Conservation (phyloP, 1,284 basidiomycete species). For the Coniferiporia sulphurascens region DNA sequence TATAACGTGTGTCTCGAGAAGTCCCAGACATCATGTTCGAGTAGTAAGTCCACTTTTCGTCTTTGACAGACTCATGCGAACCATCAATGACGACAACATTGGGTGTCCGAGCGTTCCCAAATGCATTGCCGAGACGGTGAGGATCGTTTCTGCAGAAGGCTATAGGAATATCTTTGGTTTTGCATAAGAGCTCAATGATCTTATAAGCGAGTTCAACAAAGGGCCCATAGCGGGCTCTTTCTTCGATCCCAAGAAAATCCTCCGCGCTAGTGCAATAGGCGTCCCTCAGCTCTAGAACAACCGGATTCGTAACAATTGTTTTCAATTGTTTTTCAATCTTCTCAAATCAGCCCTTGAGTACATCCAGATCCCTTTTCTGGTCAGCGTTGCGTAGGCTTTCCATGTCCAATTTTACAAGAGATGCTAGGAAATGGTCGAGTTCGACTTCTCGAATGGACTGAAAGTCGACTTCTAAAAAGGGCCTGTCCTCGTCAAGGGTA, state of each 20-base stretch:
- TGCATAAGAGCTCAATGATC: background rate
- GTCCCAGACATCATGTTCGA: background rate
- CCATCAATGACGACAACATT: background rate
- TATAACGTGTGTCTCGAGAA: background rate
- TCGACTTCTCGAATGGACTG: too few species aligned
- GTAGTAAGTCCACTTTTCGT: background rate
- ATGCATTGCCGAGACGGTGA: background rate
- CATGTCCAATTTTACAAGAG: too few species aligned
- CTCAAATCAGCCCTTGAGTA: too few species aligned
- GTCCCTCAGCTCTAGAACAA: background rate
- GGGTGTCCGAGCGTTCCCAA: background rate
- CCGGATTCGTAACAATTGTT: background rate
- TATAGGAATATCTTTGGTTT: background rate
- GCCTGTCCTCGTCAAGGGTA: too few species aligned
- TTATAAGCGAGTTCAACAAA: background rate
- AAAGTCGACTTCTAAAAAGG: too few species aligned
- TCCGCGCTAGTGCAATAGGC: background rate
- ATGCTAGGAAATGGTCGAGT: too few species aligned
- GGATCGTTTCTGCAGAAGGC: background rate
- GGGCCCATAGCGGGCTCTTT: background rate
- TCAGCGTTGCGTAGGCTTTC: too few species aligned
- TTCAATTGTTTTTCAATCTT: too few species aligned
- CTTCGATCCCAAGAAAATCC: background rate
- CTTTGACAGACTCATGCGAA: background rate
- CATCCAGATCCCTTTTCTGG: too few species aligned